Conservation (phyloP, 2,329 filamentous ascomycete species). For the Xylariaceae sp. region DNA sequence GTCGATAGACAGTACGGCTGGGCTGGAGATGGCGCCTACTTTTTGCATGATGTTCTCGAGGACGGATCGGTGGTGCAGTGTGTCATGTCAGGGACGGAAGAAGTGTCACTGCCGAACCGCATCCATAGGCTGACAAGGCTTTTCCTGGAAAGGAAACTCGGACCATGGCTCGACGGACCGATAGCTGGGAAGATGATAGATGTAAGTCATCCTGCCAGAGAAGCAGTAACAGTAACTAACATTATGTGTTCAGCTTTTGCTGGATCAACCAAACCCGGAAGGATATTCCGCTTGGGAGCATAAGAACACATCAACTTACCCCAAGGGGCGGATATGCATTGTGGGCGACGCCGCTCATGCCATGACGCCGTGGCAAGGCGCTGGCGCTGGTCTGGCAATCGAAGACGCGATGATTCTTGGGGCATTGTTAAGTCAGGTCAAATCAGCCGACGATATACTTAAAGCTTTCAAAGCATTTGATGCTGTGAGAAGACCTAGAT, state of each 20-base stretch:
- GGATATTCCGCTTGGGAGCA: constrained; percentile 18
- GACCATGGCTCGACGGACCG: constrained; percentile 12
- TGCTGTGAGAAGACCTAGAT: constrained; percentile 7
- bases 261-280: constrained; percentile 5
- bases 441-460: neutral
- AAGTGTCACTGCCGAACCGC: constrained; percentile 3
- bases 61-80: constrained; percentile 18
- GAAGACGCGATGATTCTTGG: constrained; percentile 18
- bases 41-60: constrained; percentile 20
- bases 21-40: constrained; percentile 14
- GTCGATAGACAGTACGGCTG: constrained; percentile 15
- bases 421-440: neutral
- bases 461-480: constrained; percentile 10
- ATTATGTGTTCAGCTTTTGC: constrained; percentile 3
- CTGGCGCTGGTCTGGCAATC: constrained; percentile 13
- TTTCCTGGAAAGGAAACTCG: constrained; percentile 1
- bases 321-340: constrained; percentile 8
- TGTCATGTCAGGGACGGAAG: constrained; percentile 17
- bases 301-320: constrained; percentile 14
- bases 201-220: constrained; percentile 7
- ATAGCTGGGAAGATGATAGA: constrained; percentile 18
- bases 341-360: constrained; percentile 20
- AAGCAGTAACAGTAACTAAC: neutral
- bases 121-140: constrained; percentile 7
- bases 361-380: constrained; percentile 16